Conservation (phyloP, 2,329 filamentous ascomycete species). For the Xylaria sp. region DNA sequence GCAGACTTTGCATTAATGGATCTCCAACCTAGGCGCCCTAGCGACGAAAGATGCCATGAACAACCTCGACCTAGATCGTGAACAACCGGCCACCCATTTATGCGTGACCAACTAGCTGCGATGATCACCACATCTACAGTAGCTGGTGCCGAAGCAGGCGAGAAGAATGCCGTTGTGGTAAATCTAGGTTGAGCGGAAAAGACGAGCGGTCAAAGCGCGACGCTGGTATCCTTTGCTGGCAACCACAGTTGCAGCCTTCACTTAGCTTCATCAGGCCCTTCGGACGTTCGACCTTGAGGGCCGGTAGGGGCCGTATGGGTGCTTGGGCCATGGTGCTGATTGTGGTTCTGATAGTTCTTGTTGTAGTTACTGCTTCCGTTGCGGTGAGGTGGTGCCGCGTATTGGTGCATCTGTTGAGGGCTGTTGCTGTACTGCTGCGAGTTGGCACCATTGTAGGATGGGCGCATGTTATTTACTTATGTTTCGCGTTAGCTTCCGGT, state of each 20-base stretch:
- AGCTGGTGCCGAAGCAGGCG: slow-evolving; percentile 37
- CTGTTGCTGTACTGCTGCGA: slow-evolving; percentile 73
- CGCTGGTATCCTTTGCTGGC: slow-evolving; percentile 44
- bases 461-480: slow-evolving; percentile 68
- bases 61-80: slow-evolving; percentile 22
- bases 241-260: slow-evolving; percentile 45
- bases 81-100: slow-evolving; percentile 26
- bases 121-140: slow-evolving; percentile 17
- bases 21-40: slow-evolving; percentile 35
- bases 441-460: slow-evolving; percentile 64
- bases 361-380: slow-evolving; percentile 64
- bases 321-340: slow-evolving; percentile 53
- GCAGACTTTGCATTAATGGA: slow-evolving; percentile 37
- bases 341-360: slow-evolving; percentile 61
- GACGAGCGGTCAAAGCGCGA: slow-evolving; percentile 45
- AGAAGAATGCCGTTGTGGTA: slow-evolving; percentile 37
- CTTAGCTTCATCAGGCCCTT: slow-evolving; percentile 59
- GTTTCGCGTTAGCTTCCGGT: slow-evolving; percentile 52
- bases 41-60: slow-evolving; percentile 31
- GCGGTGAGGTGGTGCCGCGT: slow-evolving; percentile 66
- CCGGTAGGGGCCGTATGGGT: slow-evolving; percentile 50
- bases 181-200: slow-evolving; percentile 45
- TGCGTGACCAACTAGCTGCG: slow-evolving; percentile 18
- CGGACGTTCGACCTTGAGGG: slow-evolving; percentile 50
- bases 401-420: slow-evolving; percentile 72